Conservation (phyloP, 139 green algal genomes). For the Tetradesmus lagerheimii region DNA sequence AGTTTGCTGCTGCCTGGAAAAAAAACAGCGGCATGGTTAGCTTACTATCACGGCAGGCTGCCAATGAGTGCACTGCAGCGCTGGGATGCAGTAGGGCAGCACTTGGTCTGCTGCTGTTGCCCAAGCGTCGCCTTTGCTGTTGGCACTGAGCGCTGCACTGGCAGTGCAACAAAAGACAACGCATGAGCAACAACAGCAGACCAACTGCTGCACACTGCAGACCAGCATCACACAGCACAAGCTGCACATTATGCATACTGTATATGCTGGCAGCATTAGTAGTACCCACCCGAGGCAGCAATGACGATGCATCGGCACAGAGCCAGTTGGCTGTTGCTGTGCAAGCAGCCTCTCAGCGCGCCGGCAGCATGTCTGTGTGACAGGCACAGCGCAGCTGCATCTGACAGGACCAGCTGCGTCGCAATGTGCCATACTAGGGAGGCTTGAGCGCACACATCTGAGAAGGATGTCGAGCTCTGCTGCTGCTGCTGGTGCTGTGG, state of each 20-base stretch:
- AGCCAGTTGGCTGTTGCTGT: background rate
- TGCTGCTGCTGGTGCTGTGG: background rate
- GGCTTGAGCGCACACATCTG: background rate
- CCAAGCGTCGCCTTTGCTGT: too few species aligned
- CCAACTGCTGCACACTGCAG: too few species aligned
- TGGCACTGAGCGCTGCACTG: too few species aligned
- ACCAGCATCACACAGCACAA: too few species aligned
- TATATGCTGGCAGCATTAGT: background rate
- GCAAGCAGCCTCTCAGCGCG: background rate
- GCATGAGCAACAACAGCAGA: too few species aligned
- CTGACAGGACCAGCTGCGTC: background rate
- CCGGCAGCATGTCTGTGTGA: background rate
- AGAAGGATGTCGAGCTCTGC: background rate
- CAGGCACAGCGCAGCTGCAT: background rate
- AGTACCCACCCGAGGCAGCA: background rate
- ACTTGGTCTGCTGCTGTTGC: too few species aligned
- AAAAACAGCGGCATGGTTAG: background rate
- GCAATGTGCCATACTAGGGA: background rate
- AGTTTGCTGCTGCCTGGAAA: background rate
- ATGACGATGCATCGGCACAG: conserved; percentile 13
- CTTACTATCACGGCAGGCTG: too few species aligned
- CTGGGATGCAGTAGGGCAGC: too few species aligned
- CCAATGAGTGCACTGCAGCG: too few species aligned
- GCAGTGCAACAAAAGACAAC: too few species aligned
- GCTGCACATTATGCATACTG: background rate